phyloP scores from a whole-genome alignment of 176 grass and related monocot genomes.

The Aegilops tauschii region DNA sequence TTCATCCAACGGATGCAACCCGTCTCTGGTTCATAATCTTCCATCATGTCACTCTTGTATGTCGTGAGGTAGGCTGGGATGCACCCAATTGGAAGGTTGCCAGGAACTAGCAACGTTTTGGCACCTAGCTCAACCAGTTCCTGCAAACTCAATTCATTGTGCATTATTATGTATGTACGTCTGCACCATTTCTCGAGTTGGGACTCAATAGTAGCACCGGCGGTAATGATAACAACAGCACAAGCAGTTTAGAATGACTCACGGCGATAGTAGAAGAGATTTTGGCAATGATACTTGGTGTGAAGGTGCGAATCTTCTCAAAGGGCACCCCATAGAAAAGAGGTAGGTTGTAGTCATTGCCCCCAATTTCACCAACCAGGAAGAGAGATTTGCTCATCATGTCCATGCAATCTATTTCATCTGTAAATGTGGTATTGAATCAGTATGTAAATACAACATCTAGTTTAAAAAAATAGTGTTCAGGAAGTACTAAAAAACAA shows the following conservation, averaged over 20 bases:
- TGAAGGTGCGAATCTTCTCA: constrained; percentile 63
- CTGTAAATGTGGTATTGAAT: not conserved
- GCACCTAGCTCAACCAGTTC: constrained; percentile 71
- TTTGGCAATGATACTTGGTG: constrained; percentile 58
- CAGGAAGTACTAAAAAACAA: not conserved
- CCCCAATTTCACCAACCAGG: constrained; percentile 86
- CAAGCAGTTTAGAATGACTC: not conserved
- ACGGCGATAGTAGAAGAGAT: constrained; percentile 70
- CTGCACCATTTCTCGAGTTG: not conserved
- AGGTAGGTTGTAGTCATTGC: constrained; percentile 90
- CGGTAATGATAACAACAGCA: not conserved
- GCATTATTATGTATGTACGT: not conserved
- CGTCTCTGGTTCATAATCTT: constrained; percentile 71
- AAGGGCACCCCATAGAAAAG: constrained; percentile 30
- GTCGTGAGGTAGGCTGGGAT: constrained; percentile 53
- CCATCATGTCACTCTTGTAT: constrained; percentile 49
- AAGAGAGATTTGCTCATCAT: constrained; percentile 60
- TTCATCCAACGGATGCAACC: constrained; percentile 87
- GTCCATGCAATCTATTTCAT: constrained; percentile 27
- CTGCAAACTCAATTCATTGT: constrained; percentile 33
- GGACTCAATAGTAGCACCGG: not conserved
- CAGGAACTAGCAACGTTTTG: constrained; percentile 73
- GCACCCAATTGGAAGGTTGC: constrained; percentile 89
- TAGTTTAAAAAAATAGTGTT: not conserved
- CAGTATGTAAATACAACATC: not conserved